These are phyloP conservation scores for Globisporangium solare DNA, from an alignment of 352 stramenopile genomes.

Conservation along the genomic window DNA sequence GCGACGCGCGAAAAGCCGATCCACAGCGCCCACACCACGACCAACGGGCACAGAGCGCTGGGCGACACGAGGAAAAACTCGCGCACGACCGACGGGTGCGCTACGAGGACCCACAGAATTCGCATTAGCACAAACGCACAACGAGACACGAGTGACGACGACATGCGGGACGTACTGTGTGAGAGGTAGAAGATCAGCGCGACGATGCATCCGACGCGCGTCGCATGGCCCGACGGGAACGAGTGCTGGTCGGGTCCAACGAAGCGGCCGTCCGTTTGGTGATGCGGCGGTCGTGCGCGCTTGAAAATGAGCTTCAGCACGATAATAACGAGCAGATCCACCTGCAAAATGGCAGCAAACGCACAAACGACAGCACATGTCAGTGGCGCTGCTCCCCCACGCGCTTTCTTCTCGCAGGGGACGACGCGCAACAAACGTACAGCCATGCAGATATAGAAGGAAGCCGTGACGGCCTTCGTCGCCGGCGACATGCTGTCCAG, in stretches of 20 bases:
- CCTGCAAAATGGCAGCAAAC: constrained; percentile 17
- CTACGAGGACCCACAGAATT: neutral
- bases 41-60: constrained; percentile 30
- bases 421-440: constrained; percentile 17
- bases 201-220: constrained; percentile 68
- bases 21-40: constrained; percentile 50
- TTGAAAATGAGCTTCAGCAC: constrained; percentile 74
- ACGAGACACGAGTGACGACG: too few relatives aligned
- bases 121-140: neutral
- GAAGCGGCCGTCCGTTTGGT: constrained; percentile 67
- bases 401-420: too few relatives aligned
- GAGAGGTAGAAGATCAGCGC: constrained; percentile 58
- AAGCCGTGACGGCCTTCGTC: constrained; percentile 26
- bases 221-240: constrained; percentile 82
- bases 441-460: constrained; percentile 47
- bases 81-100: constrained; percentile 34
- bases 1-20: constrained; percentile 81
- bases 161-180: constrained; percentile 20
- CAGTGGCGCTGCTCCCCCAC: neutral
- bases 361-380: neutral
- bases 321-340: constrained; percentile 78
- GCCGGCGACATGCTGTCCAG: constrained; percentile 22
- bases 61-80: constrained; percentile 53
- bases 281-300: constrained; percentile 66
- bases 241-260: constrained; percentile 82